Percentiles rank a stretch among this genome's conserved stretches.
Evolutionary conservation across 805 yeast species (phyloP).

Genomic region (Yarrowia osloensis): DNA sequence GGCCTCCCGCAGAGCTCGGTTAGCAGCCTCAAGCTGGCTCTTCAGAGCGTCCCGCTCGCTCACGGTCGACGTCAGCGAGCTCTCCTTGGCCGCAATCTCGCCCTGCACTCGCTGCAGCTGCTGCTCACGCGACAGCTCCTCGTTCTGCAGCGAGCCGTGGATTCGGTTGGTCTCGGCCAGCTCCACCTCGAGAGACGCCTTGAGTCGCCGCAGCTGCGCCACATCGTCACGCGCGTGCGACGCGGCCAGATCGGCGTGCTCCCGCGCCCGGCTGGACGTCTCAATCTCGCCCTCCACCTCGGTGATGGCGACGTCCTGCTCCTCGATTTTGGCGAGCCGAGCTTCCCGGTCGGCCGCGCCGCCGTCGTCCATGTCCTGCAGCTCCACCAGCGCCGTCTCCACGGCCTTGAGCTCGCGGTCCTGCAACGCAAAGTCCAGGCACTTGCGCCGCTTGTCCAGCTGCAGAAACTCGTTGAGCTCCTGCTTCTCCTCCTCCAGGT

Average conservation of each 20-base stretch:
- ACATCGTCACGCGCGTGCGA: conserved; percentile 12
- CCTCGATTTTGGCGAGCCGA: conserved; percentile 43
- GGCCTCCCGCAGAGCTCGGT: neutral
- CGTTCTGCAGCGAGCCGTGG: conserved; percentile 2
- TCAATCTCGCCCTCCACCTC: conserved; percentile 33
- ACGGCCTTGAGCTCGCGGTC: conserved; percentile 74
- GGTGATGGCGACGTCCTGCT: conserved; percentile 39
- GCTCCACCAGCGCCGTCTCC: conserved; percentile 57
- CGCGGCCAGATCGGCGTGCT: conserved; percentile 32
- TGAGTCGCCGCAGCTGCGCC: neutral
- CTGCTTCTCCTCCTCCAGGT: conserved; percentile 75
- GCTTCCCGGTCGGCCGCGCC: conserved; percentile 46
- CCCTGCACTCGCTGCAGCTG: conserved; percentile 41
- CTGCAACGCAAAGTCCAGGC: conserved; percentile 70
- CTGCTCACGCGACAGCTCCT: conserved; percentile 40
- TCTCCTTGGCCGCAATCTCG: conserved; percentile 31
- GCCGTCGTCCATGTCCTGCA: conserved; percentile 52
- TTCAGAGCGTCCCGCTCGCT: neutral
- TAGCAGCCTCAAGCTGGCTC: neutral
- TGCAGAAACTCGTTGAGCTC: conserved; percentile 71
- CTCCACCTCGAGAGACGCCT: conserved; percentile 2
- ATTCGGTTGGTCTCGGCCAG: conserved; percentile 1
- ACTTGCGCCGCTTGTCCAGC: conserved; percentile 66
- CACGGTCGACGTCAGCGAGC: conserved; percentile 17
- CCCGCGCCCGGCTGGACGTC: conserved; percentile 29